Conservation (phyloP, 192 early-diverging fungal species). For the Chytriomyces confervae region DNA sequence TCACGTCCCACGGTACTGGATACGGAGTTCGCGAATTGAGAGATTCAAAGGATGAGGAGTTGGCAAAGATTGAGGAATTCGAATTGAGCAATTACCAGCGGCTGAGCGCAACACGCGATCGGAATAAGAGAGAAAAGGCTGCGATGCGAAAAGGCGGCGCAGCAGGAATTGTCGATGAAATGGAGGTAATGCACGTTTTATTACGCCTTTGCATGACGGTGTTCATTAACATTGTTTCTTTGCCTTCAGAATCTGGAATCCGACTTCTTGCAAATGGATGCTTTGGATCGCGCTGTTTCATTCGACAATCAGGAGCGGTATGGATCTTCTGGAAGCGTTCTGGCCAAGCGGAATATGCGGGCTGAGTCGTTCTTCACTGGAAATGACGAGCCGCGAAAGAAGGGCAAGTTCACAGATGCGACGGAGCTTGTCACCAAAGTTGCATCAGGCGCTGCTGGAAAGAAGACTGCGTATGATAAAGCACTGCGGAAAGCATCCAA, state of each 20-base stretch:
- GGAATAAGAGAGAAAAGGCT: conserved; percentile 31
- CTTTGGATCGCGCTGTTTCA: conserved; percentile 25
- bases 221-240: background rate
- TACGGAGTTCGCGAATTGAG: conserved; percentile 29
- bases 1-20: conserved; percentile 37
- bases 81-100: conserved; percentile 30
- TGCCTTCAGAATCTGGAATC: conserved; percentile 28
- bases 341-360: conserved; percentile 20
- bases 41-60: conserved; percentile 29
- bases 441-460: background rate
- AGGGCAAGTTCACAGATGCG: conserved; percentile 2
- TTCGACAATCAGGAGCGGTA: conserved; percentile 25
- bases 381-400: background rate
- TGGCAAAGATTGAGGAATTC: conserved; percentile 33
- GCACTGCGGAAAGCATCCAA: background rate
- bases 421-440: background rate
- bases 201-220: too few relatives aligned
- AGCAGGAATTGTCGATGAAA: conserved; percentile 17
- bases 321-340: conserved; percentile 22
- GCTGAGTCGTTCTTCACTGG: conserved; percentile 24
- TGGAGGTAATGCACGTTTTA: too few relatives aligned
- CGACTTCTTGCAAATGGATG: conserved; percentile 32
- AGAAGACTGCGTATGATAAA: background rate
- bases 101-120: conserved; percentile 23
- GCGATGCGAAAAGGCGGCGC: conserved; percentile 25